A percentile compares a stretch with the other conserved stretches of the same genome.
These are phyloP conservation scores for Spencermartinsiella europaea DNA, from an alignment of 805 yeast genomes.

Conservation along the genomic window DNA sequence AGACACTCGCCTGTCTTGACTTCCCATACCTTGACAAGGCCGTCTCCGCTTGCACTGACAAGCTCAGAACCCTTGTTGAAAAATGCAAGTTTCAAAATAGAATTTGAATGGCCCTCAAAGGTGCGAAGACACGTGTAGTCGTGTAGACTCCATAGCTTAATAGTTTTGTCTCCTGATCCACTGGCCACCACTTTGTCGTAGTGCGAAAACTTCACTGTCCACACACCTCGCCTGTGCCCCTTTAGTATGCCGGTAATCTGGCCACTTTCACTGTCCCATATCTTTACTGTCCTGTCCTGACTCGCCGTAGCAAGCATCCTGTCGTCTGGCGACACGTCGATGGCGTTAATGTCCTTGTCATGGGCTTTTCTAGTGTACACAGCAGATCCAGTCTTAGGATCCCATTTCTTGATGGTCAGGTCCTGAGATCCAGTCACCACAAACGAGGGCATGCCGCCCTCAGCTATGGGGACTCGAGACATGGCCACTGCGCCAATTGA, in stretches of 20 bases:
- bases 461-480: constrained; percentile 43
- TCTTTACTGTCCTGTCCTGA: constrained; percentile 84
- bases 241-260: constrained; percentile 77
- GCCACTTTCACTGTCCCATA: constrained; percentile 85
- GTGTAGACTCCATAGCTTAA: constrained; percentile 80
- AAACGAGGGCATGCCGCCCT: constrained; percentile 49
- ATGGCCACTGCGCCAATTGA: constrained; percentile 78
- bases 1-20: constrained; percentile 63
- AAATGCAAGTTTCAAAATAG: constrained; percentile 78
- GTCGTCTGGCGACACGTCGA: constrained; percentile 89
- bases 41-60: constrained; percentile 83
- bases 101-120: constrained; percentile 90
- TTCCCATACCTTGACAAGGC: constrained; percentile 90
- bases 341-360: constrained; percentile 88
- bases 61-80: constrained; percentile 63
- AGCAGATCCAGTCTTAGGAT: constrained; percentile 45
- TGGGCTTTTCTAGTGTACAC: constrained; percentile 93
- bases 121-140: constrained; percentile 75
- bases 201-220: constrained; percentile 74
- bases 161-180: constrained; percentile 88
- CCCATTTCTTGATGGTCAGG: constrained; percentile 82
- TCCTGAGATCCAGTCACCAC: constrained; percentile 81
- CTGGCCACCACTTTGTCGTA: constrained; percentile 75
- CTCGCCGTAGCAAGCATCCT: constrained; percentile 87
- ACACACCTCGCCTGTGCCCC: constrained; percentile 92